A percentile compares a stretch with the other conserved stretches of the same genome.
phyloP scores from a whole-genome alignment of 2,329 filamentous ascomycete genomes.

The Lithohypha guttulata region DNA sequence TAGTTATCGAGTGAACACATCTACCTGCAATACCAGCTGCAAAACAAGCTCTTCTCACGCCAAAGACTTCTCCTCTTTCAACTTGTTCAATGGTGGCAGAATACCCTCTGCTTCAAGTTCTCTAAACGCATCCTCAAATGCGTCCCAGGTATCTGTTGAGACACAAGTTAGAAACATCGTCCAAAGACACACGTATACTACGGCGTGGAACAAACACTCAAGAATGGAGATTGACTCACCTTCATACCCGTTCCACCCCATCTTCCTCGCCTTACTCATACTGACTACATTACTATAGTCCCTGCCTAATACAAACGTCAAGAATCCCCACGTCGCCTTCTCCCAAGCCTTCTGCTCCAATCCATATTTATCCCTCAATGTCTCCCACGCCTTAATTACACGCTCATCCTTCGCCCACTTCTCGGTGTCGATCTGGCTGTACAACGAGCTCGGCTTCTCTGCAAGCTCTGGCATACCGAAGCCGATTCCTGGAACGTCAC shows the following conservation, averaged over 20 bases:
- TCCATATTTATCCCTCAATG: slow-evolving; percentile 26
- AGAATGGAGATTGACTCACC: too few relatives aligned
- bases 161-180: too few relatives aligned
- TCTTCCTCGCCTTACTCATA: slow-evolving; percentile 38
- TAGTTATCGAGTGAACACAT: too few relatives aligned
- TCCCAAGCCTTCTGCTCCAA: slow-evolving; percentile 32
- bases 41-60: too few relatives aligned
- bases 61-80: slow-evolving; percentile 1
- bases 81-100: slow-evolving; percentile 17
- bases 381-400: slow-evolving; percentile 31
- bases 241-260: slow-evolving; percentile 35
- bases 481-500: slow-evolving; percentile 22
- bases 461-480: slow-evolving; percentile 19
- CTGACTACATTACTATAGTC: slow-evolving; percentile 22
- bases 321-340: slow-evolving; percentile 36
- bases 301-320: slow-evolving; percentile 35
- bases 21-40: too few relatives aligned
- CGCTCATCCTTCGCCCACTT: slow-evolving; percentile 33
- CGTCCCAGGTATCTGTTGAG: slow-evolving; percentile 32
- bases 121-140: slow-evolving; percentile 28
- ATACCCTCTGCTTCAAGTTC: slow-evolving; percentile 23
- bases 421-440: slow-evolving; percentile 30
- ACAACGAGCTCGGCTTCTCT: slow-evolving; percentile 20
- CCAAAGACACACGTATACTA: too few relatives aligned
- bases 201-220: too few relatives aligned